These are phyloP conservation scores for Solanum commersonii DNA, from an alignment of 257 asterid genomes.

Conservation along the genomic window DNA sequence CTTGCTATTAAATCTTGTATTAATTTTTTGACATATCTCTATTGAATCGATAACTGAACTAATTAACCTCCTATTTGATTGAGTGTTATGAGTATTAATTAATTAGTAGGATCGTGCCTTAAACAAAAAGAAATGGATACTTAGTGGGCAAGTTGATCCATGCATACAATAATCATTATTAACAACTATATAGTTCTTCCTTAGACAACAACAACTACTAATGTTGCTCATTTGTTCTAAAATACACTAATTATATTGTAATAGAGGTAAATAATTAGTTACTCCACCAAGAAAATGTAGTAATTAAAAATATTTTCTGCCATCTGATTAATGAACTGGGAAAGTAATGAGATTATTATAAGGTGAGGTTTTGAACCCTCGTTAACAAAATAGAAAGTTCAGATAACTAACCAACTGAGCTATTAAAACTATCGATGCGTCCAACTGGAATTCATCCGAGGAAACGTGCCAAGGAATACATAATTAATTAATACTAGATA, in stretches of 20 bases:
- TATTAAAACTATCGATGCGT: no score
- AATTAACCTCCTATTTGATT: neutral
- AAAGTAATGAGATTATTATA: no score
- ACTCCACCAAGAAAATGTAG: neutral
- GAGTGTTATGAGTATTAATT: no score
- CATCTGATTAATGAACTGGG: neutral
- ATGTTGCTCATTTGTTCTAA: neutral
- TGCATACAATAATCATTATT: no score
- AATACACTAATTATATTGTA: no score
- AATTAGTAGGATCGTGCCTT: neutral
- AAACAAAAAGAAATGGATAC: neutral
- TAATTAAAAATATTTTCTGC: neutral
- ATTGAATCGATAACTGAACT: no score
- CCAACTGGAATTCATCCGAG: neutral
- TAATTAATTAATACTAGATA: neutral
- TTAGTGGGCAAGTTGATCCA: neutral
- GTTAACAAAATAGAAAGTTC: no score
- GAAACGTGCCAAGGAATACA: neutral
- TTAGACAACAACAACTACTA: neutral
- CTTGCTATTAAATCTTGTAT: neutral
- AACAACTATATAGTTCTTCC: no score
- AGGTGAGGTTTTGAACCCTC: neutral
- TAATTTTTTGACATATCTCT: neutral
- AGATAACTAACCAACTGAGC: no score
- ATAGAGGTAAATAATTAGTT: neutral